Percentiles rank a stretch among this genome's conserved stretches.
Evolutionary conservation across 1,284 basidiomycete species (phyloP).

Genomic region (Puccinia hordei): DNA sequence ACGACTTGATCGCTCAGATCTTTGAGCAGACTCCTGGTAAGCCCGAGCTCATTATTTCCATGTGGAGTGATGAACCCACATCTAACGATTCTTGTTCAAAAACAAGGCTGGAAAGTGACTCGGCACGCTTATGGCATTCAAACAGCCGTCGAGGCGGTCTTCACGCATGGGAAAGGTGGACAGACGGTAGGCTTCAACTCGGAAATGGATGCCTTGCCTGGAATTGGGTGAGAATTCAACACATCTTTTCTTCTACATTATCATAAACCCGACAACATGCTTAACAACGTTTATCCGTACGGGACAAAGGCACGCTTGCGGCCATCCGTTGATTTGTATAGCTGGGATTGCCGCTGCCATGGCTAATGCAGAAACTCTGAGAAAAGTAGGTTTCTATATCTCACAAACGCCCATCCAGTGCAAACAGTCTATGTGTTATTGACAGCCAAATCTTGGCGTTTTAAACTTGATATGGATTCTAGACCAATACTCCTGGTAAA

Average conservation of each 20-base stretch:
- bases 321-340: slow-evolving; percentile 79
- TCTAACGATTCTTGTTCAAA: not conserved
- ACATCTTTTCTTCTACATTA: not conserved
- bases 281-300: not conserved
- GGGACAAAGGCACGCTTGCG: slow-evolving; percentile 33
- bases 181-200: slow-evolving; percentile 69
- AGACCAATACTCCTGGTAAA: slow-evolving; percentile 70
- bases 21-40: slow-evolving; percentile 54
- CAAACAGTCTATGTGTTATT: slow-evolving; percentile 26
- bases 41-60: slow-evolving; percentile 41
- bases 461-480: not conserved
- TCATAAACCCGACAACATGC: not conserved
- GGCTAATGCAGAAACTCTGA: slow-evolving; percentile 70
- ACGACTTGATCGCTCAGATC: slow-evolving; percentile 54
- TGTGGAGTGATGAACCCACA: not conserved
- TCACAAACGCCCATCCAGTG: not conserved
- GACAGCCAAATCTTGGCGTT: not conserved
- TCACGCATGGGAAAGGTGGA: slow-evolving; percentile 57
- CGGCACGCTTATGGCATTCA: slow-evolving; percentile 57
- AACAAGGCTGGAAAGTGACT: slow-evolving; percentile 56
- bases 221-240: slow-evolving; percentile 69
- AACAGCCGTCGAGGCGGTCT: slow-evolving; percentile 77
- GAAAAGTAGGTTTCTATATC: slow-evolving; percentile 55
- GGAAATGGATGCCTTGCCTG: slow-evolving; percentile 71
- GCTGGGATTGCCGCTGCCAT: slow-evolving; percentile 75